phyloP scores from a whole-genome alignment of 192 early-diverging fungal genomes.

The Spizellomyces sp. region DNA sequence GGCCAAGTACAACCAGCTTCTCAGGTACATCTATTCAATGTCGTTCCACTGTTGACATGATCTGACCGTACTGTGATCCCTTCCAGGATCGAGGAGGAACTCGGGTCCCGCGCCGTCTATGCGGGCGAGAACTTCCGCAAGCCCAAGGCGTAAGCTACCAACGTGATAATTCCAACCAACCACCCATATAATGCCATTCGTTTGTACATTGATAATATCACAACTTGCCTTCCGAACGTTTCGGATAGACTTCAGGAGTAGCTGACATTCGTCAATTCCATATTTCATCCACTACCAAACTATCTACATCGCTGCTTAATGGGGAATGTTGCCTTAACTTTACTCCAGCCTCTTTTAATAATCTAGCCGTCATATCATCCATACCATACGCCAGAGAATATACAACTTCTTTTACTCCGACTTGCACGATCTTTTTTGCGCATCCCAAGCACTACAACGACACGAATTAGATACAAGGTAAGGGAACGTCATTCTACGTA shows the following conservation, averaged over 20 bases:
- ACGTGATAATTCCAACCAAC: too few relatives aligned
- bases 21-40: conserved; percentile 45
- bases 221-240: too few relatives aligned
- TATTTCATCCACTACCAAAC: too few relatives aligned
- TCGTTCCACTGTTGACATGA: not conserved
- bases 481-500: too few relatives aligned
- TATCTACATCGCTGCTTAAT: not conserved
- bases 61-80: too few relatives aligned
- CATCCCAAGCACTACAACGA: conserved; percentile 69
- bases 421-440: conserved; percentile 95
- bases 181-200: too few relatives aligned
- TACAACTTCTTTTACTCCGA: conserved; percentile 89
- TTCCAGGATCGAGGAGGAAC: conserved; percentile 90
- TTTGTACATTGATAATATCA: too few relatives aligned
- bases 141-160: conserved; percentile 17
- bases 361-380: conserved; percentile 80
- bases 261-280: too few relatives aligned
- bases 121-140: conserved; percentile 87
- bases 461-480: too few relatives aligned
- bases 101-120: conserved; percentile 89
- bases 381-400: conserved; percentile 92
- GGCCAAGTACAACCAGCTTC: conserved; percentile 99
- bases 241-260: too few relatives aligned
- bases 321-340: conserved; percentile 55
- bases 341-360: conserved; percentile 85